These are phyloP conservation scores for Coemansia sp. DNA, from an alignment of 192 early-diverging fungal species.

Conservation along the genomic window DNA sequence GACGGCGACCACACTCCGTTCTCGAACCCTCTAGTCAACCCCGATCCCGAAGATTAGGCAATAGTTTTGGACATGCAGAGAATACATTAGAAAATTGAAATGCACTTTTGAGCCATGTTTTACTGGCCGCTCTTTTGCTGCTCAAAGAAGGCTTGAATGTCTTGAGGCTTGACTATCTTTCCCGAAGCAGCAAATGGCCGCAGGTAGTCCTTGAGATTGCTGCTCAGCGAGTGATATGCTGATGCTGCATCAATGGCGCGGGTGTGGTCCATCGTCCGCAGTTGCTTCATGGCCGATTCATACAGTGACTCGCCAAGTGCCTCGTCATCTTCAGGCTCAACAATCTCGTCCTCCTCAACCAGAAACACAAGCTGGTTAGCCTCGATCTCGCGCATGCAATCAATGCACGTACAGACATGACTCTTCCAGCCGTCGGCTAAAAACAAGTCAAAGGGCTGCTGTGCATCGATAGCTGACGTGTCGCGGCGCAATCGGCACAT, in stretches of 20 bases:
- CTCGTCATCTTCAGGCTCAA: constrained; percentile 82
- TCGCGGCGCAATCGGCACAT: constrained; percentile 28
- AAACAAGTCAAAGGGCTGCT: constrained; percentile 66
- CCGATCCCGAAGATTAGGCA: constrained; percentile 51
- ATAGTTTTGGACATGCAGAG: background rate
- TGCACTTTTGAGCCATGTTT: background rate
- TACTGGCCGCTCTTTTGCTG: constrained; percentile 16
- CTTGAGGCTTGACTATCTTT: constrained; percentile 70
- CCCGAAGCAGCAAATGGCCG: constrained; percentile 73
- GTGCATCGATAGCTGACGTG: constrained; percentile 31
- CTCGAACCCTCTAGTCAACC: constrained; percentile 54
- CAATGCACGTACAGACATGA: constrained; percentile 70
- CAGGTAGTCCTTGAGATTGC: constrained; percentile 69
- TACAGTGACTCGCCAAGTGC: constrained; percentile 66
- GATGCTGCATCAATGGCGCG: constrained; percentile 75
- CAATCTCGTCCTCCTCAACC: constrained; percentile 64
- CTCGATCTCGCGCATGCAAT: constrained; percentile 59
- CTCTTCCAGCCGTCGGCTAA: constrained; percentile 73
- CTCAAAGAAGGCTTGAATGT: constrained; percentile 76
- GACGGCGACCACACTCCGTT: constrained; percentile 54
- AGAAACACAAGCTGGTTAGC: constrained; percentile 57
- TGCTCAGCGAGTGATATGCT: constrained; percentile 72
- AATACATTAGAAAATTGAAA: background rate
- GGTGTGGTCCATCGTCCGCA: constrained; percentile 71
- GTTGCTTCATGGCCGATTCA: constrained; percentile 74